phyloP scores from a whole-genome alignment of 2,329 filamentous ascomycete species.

The Cladobotryum protrusum region DNA sequence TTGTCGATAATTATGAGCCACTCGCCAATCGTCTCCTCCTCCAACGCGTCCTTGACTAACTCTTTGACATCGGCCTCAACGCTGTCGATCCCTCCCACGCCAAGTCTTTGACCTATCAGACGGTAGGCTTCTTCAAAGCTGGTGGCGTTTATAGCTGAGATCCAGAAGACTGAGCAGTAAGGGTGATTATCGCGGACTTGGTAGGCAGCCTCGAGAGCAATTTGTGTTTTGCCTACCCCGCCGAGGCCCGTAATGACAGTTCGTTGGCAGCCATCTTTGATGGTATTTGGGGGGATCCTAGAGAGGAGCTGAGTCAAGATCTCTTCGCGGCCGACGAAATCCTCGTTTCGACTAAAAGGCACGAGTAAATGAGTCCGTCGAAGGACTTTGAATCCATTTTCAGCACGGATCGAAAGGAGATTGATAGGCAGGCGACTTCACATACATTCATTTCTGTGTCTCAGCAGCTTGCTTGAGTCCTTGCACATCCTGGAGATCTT shows the following conservation, averaged over 20 bases:
- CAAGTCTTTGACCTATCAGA: conserved; percentile 24
- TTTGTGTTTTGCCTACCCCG: conserved; percentile 31
- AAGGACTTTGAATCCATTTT: too few species aligned
- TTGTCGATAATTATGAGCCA: conserved; percentile 42
- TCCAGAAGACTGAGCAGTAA: too few species aligned
- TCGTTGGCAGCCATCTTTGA: conserved; percentile 19
- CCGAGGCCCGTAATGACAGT: conserved; percentile 24
- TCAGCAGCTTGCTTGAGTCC: too few species aligned
- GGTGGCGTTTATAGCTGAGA: conserved; percentile 22
- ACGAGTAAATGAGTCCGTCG: too few species aligned
- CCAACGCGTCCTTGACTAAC: conserved; percentile 30
- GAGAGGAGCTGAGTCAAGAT: too few species aligned
- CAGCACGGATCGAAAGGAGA: too few species aligned
- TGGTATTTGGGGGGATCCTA: too few species aligned
- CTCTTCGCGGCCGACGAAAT: too few species aligned
- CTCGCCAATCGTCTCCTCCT: conserved; percentile 14
- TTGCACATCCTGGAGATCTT: too few species aligned
- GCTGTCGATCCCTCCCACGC: conserved; percentile 24
- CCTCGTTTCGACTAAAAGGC: too few species aligned
- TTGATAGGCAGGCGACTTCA: too few species aligned
- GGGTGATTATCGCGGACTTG: conserved; percentile 18
- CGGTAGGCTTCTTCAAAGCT: conserved; percentile 30
- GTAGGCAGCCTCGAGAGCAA: conserved; percentile 28
- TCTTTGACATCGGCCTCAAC: conserved; percentile 27
- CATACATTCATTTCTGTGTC: too few species aligned